Evolutionary conservation across 352 stramenopile genomes (phyloP).

Genomic region (Nannochloropsis limnetica): DNA sequence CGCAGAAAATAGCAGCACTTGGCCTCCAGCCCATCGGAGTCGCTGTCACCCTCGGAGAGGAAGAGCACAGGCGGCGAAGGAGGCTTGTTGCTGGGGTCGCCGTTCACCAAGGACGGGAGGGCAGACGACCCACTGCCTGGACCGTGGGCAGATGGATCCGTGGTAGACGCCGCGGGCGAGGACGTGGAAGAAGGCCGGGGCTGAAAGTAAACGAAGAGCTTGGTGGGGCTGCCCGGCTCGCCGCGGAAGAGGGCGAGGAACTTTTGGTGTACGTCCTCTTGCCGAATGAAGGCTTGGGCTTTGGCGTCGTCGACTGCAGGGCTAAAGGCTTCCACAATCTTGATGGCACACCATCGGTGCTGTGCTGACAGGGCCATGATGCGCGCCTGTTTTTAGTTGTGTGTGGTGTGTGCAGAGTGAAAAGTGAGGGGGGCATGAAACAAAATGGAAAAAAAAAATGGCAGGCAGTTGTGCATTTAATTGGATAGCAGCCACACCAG

Average conservation of each 20-base stretch:
- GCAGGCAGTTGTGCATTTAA: not conserved
- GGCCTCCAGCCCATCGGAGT: not conserved
- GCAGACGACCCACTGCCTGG: not conserved
- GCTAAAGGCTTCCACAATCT: slow-evolving; percentile 53
- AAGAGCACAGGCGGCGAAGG: not conserved
- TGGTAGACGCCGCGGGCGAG: not conserved
- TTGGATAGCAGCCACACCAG: not conserved
- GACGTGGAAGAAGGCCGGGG: not conserved
- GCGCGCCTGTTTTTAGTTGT: slow-evolving; percentile 8
- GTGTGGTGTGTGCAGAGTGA: not conserved
- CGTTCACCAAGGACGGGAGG: not conserved
- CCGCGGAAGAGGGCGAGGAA: slow-evolving; percentile 24
- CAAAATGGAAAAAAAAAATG: not conserved
- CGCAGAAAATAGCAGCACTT: slow-evolving; percentile 14
- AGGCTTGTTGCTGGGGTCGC: slow-evolving; percentile 11
- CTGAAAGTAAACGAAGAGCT: slow-evolving; percentile 39
- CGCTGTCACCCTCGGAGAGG: slow-evolving; percentile 27
- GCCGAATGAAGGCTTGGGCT: slow-evolving; percentile 41
- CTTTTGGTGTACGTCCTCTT: slow-evolving; percentile 43
- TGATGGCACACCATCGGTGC: slow-evolving; percentile 55
- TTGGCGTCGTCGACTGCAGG: slow-evolving; percentile 50
- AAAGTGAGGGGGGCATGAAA: not conserved
- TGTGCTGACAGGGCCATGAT: slow-evolving; percentile 52
- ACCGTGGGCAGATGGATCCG: not conserved
- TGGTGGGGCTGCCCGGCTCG: slow-evolving; percentile 15